phyloP scores from a whole-genome alignment of 1,284 basidiomycete species.

The Omphalotus olearius region DNA sequence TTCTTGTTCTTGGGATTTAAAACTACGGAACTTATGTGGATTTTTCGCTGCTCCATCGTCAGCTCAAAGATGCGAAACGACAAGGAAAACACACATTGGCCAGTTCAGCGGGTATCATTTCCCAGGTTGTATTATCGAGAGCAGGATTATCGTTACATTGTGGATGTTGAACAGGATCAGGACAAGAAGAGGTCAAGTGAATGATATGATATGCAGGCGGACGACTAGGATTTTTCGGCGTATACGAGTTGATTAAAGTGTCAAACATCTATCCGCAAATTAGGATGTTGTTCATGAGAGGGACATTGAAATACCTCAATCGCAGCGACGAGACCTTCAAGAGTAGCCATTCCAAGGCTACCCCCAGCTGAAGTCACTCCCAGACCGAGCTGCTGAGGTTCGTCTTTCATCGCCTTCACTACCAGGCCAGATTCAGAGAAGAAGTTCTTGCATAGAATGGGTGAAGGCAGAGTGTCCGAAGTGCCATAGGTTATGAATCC shows the following conservation, averaged over 20 bases:
- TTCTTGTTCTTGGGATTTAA: constrained; percentile 22
- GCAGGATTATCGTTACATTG: constrained; percentile 45
- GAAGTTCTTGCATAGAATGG: constrained; percentile 52
- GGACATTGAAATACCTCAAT: constrained; percentile 50
- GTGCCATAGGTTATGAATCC: constrained; percentile 46
- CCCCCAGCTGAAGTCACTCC: constrained; percentile 46
- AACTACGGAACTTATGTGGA: constrained; percentile 52
- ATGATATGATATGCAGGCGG: constrained; percentile 47
- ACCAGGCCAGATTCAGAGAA: constrained; percentile 41
- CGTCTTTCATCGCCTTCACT: constrained; percentile 37
- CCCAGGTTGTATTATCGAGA: constrained; percentile 62
- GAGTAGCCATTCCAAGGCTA: constrained; percentile 54
- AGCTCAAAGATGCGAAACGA: neutral
- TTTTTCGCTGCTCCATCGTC: constrained; percentile 46
- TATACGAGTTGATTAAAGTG: constrained; percentile 23
- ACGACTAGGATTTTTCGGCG: constrained; percentile 14
- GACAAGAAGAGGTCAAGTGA: constrained; percentile 54
- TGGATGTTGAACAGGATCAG: constrained; percentile 53
- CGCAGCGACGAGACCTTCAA: constrained; percentile 68
- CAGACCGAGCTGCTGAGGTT: constrained; percentile 45
- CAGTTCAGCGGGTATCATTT: constrained; percentile 56
- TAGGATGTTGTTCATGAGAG: neutral
- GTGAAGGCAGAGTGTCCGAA: constrained; percentile 39
- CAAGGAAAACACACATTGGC: constrained; percentile 43
- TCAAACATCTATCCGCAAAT: constrained; percentile 48